Conservation (phyloP, 495 filamentous ascomycete genomes). For the Aspergillus steynii region DNA sequence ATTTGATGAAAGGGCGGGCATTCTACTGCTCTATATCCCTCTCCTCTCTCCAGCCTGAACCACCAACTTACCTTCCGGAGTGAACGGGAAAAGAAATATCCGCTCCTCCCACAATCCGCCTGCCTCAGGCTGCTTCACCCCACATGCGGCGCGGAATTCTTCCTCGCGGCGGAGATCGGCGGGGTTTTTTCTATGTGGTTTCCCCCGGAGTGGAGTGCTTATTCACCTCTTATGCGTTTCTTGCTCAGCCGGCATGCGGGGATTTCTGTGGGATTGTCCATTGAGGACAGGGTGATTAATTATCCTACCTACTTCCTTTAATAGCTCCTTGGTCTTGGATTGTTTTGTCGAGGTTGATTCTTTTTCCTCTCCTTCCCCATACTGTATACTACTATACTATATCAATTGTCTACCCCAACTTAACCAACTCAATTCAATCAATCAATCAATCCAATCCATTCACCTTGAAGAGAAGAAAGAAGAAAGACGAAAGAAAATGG, state of each 20-base stretch:
- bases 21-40: neutral
- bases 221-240: slow-evolving; percentile 5
- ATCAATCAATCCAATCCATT: neutral
- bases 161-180: neutral
- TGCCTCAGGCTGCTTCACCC: too few species aligned
- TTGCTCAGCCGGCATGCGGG: slow-evolving; percentile 1
- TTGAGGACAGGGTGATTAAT: neutral
- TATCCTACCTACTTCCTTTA: neutral
- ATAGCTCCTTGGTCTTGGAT: too few species aligned
- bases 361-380: slow-evolving; percentile 5
- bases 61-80: too few species aligned
- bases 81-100: too few species aligned
- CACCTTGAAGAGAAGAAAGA: neutral
- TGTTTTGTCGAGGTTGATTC: neutral
- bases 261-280: neutral
- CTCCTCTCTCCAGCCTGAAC: too few species aligned
- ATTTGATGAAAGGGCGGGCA: neutral
- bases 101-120: too few species aligned
- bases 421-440: neutral
- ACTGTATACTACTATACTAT: neutral
- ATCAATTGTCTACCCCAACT: too few species aligned
- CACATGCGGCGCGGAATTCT: too few species aligned
- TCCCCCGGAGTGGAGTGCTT: slow-evolving; percentile 3
- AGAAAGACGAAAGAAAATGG: slow-evolving; percentile 37
- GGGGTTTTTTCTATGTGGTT: neutral